phyloP scores from a whole-genome alignment of 1,139 yeast species.

The Protomyces arabidopsidicola region DNA sequence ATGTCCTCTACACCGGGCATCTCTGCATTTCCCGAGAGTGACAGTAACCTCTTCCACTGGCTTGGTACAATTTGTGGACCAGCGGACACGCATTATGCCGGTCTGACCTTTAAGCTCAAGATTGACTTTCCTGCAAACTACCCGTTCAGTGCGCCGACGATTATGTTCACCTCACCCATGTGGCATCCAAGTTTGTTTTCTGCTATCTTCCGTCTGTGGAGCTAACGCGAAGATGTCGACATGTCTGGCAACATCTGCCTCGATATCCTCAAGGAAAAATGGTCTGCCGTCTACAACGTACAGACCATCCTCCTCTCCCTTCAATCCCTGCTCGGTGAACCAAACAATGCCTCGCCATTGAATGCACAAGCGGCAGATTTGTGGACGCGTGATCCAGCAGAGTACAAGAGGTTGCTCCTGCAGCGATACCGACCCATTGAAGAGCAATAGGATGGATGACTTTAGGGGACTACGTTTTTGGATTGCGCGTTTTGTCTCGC shows the following conservation, averaged over 20 bases:
- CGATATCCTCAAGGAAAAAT: slow-evolving; percentile 51
- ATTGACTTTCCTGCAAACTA: slow-evolving; percentile 48
- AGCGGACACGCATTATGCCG: slow-evolving; percentile 44
- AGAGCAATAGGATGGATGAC: slow-evolving; percentile 30
- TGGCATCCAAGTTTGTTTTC: slow-evolving; percentile 58
- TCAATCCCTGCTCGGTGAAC: slow-evolving; percentile 55
- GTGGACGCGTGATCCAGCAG: slow-evolving; percentile 39
- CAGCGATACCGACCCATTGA: slow-evolving; percentile 47
- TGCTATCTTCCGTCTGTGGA: slow-evolving; percentile 55
- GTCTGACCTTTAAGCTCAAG: neutral
- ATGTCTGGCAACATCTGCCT: slow-evolving; percentile 38
- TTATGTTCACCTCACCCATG: slow-evolving; percentile 60
- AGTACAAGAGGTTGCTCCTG: slow-evolving; percentile 47
- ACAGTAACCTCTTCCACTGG: slow-evolving; percentile 55
- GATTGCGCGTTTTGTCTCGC: neutral
- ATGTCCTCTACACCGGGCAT: slow-evolving; percentile 50
- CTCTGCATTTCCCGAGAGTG: slow-evolving; percentile 52
- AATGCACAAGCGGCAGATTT: slow-evolving; percentile 43
- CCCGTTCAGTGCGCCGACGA: slow-evolving; percentile 58
- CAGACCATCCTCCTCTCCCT: slow-evolving; percentile 56
- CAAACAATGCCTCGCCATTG: slow-evolving; percentile 51
- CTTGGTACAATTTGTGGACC: slow-evolving; percentile 63
- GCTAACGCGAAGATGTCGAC: slow-evolving; percentile 36
- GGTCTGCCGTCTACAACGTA: slow-evolving; percentile 67
- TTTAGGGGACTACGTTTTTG: no score